Evolutionary conservation across 2,329 filamentous ascomycete genomes (phyloP), one percentile per base, ranked within the genome.

Genomic region (Hymenoscyphus infarciens): DNA sequence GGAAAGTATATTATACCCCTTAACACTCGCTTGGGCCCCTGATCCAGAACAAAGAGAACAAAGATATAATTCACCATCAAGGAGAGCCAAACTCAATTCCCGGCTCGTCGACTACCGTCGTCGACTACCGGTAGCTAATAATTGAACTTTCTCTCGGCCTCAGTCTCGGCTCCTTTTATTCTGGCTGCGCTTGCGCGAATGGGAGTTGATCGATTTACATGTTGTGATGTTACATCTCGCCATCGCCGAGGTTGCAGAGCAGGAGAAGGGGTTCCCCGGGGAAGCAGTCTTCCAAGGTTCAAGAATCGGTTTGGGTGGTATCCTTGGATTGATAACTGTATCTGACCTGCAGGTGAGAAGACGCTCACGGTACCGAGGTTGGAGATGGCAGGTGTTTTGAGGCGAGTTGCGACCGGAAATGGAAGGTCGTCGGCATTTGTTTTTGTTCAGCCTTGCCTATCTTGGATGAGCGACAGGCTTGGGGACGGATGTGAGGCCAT

Each of bases 351-450:
- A 42, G 38, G 38, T 6, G 15, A 16, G 38, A n/a, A 42, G 5
- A 42, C n/a, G 38, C 38, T 45, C 16, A 45, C 7, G 42, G n/a
- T 45, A 45, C 42, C 42, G n/a, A 22, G 42, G 42, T 49, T 49
- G 6, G 22, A 49, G 42, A 49, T 49, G 16, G 42, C n/a, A 49
- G 42, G 42, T 49, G 42, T 22, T 49, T 49, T 49, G 16, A 49
- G 42, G 42, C n/a, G 11, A 49, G n/a, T 19, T 22, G n/a, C 1
- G 42, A 49, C 42, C 42, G n/a, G 3, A 19, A 22, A 22, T n/a
- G 42, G 42, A 49, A 49, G 42, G 42, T 49, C 42, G 42, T 49
- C 42, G 42, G 42, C 42, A 49, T 19, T 49, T 49, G 42, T 22
- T 49, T 49, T 11, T 19, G n/a, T 49, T 49, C 5, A 49, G 42